Evolutionary conservation across 108 stramenopile species (phyloP).

Genomic region (Heterococcus sp.): DNA sequence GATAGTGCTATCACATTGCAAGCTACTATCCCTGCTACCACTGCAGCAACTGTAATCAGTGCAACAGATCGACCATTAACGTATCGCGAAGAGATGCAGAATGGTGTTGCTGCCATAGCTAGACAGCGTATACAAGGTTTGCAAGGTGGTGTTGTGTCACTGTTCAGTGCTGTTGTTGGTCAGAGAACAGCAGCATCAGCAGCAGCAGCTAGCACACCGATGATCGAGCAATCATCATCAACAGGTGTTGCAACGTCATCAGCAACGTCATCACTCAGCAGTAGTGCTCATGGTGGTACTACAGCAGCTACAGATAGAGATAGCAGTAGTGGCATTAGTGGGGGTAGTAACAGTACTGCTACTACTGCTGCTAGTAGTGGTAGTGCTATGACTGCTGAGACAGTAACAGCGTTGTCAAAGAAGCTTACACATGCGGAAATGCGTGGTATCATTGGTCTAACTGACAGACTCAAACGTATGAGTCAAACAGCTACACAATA

Average conservation of each 20-base stretch:
- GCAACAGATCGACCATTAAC: no score
- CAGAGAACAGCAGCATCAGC: neutral
- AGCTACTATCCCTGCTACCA: neutral
- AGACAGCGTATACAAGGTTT: neutral
- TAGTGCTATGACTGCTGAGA: constrained; percentile 6
- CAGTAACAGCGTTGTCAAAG: constrained; percentile 15
- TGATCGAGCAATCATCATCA: neutral
- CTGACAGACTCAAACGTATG: neutral
- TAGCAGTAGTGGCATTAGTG: neutral
- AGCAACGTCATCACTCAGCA: constrained; percentile 8
- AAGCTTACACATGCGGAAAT: constrained; percentile 29
- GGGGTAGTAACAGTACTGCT: no score
- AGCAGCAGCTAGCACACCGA: neutral
- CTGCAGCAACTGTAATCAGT: neutral
- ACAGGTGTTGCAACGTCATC: neutral
- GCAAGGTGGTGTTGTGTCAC: neutral
- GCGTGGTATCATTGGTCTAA: constrained; percentile 30
- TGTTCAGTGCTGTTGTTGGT: neutral
- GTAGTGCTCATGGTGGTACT: constrained; percentile 5
- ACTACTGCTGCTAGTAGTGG: neutral
- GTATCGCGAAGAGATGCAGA: neutral
- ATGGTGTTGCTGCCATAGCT: neutral
- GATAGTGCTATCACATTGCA: neutral
- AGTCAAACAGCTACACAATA: neutral
- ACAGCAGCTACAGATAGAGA: constrained; percentile 9